A percentile compares a stretch with the other conserved stretches of the same genome.
phyloP scores from a whole-genome alignment of 2,329 filamentous ascomycete genomes.

The Rhexocercosporidium sp. region DNA sequence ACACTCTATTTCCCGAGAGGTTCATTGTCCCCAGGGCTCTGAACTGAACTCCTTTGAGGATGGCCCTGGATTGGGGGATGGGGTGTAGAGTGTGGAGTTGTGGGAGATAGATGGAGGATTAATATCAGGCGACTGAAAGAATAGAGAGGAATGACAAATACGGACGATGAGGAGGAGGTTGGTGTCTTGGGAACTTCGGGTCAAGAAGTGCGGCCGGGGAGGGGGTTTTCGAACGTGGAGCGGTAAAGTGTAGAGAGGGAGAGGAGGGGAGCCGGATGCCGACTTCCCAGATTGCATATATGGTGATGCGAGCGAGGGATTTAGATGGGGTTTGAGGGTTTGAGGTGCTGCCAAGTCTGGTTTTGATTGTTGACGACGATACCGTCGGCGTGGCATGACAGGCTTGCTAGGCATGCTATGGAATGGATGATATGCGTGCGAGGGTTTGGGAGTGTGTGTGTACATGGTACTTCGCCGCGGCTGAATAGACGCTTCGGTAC shows the following conservation, averaged over 20 bases:
- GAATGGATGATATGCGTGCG: conserved; percentile 3
- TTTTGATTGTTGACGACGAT: conserved; percentile 11
- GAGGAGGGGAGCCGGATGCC: conserved; percentile 1
- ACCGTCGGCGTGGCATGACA: conserved; percentile 8
- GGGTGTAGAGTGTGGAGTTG: conserved; percentile 16
- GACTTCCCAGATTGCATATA: conserved; percentile 7
- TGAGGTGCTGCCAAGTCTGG: conserved; percentile 1
- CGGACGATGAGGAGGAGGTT: conserved; percentile 4
- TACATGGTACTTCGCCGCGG: not conserved
- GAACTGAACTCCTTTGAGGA: conserved; percentile 1
- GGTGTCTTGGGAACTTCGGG: not conserved
- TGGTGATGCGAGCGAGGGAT: conserved; percentile 4
- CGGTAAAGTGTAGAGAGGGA: not conserved
- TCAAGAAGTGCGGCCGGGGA: not conserved
- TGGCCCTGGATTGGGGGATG: no score
- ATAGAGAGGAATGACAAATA: conserved; percentile 3
- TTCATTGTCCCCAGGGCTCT: no score
- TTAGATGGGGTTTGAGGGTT: conserved; percentile 6
- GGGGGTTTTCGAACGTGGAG: not conserved
- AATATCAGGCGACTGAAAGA: conserved; percentile 3
- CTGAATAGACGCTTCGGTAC: conserved; percentile 7
- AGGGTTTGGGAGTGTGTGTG: conserved; percentile 1
- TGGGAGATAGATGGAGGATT: not conserved
- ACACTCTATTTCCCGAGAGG: not conserved
- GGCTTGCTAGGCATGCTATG: not conserved